A percentile compares a stretch with the other conserved stretches of the same genome.
phyloP scores from a whole-genome alignment of 371 early-diverging fungal species.

The Lichtheimia ramosa region DNA sequence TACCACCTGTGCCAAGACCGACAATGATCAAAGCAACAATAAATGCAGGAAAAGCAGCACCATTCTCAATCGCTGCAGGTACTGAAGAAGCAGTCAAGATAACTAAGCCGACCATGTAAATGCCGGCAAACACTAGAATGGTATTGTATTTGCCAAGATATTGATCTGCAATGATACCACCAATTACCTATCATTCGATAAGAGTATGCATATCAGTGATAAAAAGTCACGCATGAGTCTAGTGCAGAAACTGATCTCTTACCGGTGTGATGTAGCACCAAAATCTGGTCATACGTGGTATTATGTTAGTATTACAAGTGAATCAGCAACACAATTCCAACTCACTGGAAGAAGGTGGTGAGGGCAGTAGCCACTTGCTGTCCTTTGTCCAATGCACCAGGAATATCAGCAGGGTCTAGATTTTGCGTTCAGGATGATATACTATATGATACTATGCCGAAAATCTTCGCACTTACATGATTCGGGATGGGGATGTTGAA shows the following conservation, averaged over 20 bases:
- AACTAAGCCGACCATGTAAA: slow-evolving; percentile 73
- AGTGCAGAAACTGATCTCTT: slow-evolving; percentile 17
- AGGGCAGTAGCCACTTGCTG: slow-evolving; percentile 70
- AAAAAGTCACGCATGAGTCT: background rate
- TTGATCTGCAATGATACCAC: slow-evolving; percentile 81
- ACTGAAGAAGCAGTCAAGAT: slow-evolving; percentile 67
- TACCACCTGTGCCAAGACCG: slow-evolving; percentile 61
- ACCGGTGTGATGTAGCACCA: slow-evolving; percentile 76
- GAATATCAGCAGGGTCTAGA: slow-evolving; percentile 41
- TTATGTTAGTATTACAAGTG: background rate
- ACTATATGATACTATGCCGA: background rate
- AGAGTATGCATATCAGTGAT: background rate
- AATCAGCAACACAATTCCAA: background rate
- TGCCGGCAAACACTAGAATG: slow-evolving; percentile 63
- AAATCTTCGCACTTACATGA: slow-evolving; percentile 20
- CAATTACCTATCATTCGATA: slow-evolving; percentile 36
- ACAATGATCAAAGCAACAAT: slow-evolving; percentile 70
- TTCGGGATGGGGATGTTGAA: slow-evolving; percentile 49
- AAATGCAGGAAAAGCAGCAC: slow-evolving; percentile 66
- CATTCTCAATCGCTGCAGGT: slow-evolving; percentile 50
- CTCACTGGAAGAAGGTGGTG: slow-evolving; percentile 67
- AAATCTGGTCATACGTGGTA: slow-evolving; percentile 32
- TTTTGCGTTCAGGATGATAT: background rate
- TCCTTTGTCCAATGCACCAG: slow-evolving; percentile 47
- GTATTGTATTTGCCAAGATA: slow-evolving; percentile 83